phyloP scores from a whole-genome alignment of 78 protist genomes.

The Dictyostelium capitatum region DNA sequence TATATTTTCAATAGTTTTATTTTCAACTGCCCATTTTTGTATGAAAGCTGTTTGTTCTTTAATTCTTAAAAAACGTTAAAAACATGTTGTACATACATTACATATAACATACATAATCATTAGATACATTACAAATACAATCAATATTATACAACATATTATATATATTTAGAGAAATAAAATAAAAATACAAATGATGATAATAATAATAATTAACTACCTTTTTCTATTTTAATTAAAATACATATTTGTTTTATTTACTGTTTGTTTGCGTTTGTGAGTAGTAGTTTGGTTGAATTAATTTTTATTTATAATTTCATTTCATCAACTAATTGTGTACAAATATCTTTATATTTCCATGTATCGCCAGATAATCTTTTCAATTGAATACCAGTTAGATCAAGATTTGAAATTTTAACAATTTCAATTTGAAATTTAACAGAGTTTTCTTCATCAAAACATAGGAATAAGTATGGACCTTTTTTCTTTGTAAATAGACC shows the following conservation, averaged over 20 bases:
- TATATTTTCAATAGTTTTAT: conserved; percentile 7
- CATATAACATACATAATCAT: too few relatives aligned
- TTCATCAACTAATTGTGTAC: conserved; percentile 61
- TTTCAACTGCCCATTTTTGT: conserved; percentile 23
- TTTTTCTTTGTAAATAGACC: conserved; percentile 60
- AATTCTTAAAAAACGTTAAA: background rate
- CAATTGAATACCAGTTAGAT: conserved; percentile 77
- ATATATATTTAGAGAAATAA: too few relatives aligned
- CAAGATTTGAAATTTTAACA: conserved; percentile 47
- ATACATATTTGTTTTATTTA: too few relatives aligned
- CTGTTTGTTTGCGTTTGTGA: too few relatives aligned
- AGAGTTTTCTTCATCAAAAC: conserved; percentile 62
- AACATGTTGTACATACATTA: too few relatives aligned
- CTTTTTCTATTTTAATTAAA: too few relatives aligned
- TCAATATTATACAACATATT: too few relatives aligned
- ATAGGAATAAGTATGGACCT: conserved; percentile 62
- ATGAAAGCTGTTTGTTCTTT: conserved; percentile 29
- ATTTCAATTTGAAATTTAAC: conserved; percentile 75
- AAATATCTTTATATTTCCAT: conserved; percentile 83
- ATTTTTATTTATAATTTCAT: conserved; percentile 61
- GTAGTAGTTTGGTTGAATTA: too few relatives aligned
- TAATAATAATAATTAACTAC: too few relatives aligned
- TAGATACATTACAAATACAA: too few relatives aligned
- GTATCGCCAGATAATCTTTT: conserved; percentile 83
- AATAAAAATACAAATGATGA: too few relatives aligned